These are phyloP conservation scores for Mycena sp. DNA, from an alignment of 1,284 basidiomycete species.

Conservation along the genomic window DNA sequence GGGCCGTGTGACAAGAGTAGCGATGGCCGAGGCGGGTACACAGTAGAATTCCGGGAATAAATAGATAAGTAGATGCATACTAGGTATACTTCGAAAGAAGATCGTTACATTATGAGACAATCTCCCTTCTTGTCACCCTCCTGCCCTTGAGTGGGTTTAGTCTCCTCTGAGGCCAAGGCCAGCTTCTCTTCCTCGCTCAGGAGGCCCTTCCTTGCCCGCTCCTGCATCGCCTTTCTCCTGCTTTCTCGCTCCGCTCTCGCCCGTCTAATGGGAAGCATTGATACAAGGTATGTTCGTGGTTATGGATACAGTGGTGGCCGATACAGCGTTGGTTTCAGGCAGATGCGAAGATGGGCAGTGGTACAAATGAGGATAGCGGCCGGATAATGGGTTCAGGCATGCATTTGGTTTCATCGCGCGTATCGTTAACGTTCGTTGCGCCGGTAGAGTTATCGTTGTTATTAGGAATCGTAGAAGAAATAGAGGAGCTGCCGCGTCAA, in stretches of 20 bases:
- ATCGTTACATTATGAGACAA: slow-evolving; percentile 65
- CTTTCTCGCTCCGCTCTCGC: slow-evolving; percentile 77
- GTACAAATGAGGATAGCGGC: slow-evolving; percentile 60
- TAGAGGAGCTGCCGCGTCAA: slow-evolving; percentile 64
- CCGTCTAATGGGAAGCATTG: slow-evolving; percentile 54
- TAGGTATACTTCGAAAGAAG: too few species aligned
- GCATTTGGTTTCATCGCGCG: slow-evolving; percentile 33
- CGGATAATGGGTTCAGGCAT: slow-evolving; percentile 48
- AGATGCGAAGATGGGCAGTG: slow-evolving; percentile 68
- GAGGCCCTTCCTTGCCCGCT: slow-evolving; percentile 74
- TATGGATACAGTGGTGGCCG: slow-evolving; percentile 23
- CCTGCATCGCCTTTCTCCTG: slow-evolving; percentile 69
- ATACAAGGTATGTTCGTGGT: slow-evolving; percentile 15
- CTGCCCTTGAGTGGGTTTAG: slow-evolving; percentile 5
- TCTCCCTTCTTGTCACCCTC: slow-evolving; percentile 43
- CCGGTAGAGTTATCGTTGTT: slow-evolving; percentile 16
- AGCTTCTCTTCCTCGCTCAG: slow-evolving; percentile 70
- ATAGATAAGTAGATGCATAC: too few species aligned
- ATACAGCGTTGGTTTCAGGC: slow-evolving; percentile 37
- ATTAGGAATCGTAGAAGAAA: slow-evolving; percentile 35
- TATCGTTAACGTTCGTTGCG: slow-evolving; percentile 20
- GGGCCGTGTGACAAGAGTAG: too few species aligned
- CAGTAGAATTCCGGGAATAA: too few species aligned
- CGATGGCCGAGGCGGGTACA: too few species aligned
- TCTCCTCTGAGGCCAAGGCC: slow-evolving; percentile 55